phyloP scores from a whole-genome alignment of 2,329 filamentous ascomycete genomes.

The Aspergillus phoenicis region DNA sequence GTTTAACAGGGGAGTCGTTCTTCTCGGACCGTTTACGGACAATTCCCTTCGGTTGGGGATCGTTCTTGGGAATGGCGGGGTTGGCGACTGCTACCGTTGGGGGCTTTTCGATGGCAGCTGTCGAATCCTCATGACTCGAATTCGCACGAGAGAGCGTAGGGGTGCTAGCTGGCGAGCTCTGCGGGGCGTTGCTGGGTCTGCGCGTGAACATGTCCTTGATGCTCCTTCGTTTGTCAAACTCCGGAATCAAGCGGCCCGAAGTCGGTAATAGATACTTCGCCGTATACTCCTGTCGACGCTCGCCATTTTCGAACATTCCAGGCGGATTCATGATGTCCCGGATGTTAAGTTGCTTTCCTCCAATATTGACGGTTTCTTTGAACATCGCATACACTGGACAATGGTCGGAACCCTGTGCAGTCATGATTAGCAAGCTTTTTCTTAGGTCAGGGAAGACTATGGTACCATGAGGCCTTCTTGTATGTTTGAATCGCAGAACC shows the following conservation, averaged over 20 bases:
- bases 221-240: slow-evolving; percentile 80
- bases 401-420: slow-evolving; percentile 77
- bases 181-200: slow-evolving; percentile 46
- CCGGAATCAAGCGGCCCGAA: slow-evolving; percentile 81
- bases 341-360: slow-evolving; percentile 57
- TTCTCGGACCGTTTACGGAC: slow-evolving; percentile 45
- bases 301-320: slow-evolving; percentile 69
- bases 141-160: neutral
- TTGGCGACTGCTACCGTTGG: neutral
- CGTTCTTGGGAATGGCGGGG: neutral
- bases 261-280: slow-evolving; percentile 67
- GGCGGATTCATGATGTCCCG: slow-evolving; percentile 76
- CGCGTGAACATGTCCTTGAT: slow-evolving; percentile 92
- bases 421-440: slow-evolving; percentile 22
- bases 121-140: slow-evolving; percentile 2
- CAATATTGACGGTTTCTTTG: slow-evolving; percentile 61
- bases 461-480: slow-evolving; percentile 80
- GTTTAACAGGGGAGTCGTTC: slow-evolving; percentile 47
- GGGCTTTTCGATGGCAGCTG: neutral
- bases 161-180: slow-evolving; percentile 15
- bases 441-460: neutral
- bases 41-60: slow-evolving; percentile 18
- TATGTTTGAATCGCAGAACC: slow-evolving; percentile 81
- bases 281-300: slow-evolving; percentile 67
- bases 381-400: slow-evolving; percentile 86